phyloP scores from a whole-genome alignment of 2,329 filamentous ascomycete genomes.

The Claviceps sp. region DNA sequence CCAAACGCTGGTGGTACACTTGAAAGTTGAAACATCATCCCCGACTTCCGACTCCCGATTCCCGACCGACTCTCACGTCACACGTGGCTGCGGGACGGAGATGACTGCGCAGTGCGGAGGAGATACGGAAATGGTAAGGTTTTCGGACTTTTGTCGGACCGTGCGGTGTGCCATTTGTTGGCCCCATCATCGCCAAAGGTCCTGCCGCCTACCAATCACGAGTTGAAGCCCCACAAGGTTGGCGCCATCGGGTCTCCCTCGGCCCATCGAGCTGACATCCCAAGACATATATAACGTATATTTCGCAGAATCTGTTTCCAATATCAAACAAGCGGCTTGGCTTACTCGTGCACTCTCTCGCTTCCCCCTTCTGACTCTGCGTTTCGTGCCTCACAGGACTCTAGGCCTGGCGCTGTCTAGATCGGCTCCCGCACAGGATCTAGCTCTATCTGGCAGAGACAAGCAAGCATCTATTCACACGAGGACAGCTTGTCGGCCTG shows the following conservation, averaged over 20 bases:
- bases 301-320: not conserved
- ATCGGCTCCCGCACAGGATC: not conserved
- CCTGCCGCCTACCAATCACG: no score
- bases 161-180: no score
- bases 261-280: not conserved
- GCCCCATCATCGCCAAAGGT: no score
- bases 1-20: not conserved
- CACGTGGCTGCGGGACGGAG: not conserved
- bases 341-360: not conserved
- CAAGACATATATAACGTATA: not conserved
- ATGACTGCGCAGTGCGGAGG: no score
- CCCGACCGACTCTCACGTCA: not conserved
- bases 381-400: not conserved
- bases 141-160: no score
- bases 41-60: not conserved
- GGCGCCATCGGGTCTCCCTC: no score
- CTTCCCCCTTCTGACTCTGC: no score
- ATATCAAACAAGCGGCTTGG: not conserved
- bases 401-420: not conserved
- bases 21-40: slow-evolving; percentile 1
- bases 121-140: no score
- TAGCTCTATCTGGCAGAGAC: not conserved
- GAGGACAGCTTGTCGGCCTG: not conserved
- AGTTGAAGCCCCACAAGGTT: no score
- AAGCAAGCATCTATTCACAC: not conserved